Percentiles rank a stretch among this genome's conserved stretches.
phyloP scores from a whole-genome alignment of 1,284 basidiomycete genomes.

The Microbotryum silenes-acaulis region DNA sequence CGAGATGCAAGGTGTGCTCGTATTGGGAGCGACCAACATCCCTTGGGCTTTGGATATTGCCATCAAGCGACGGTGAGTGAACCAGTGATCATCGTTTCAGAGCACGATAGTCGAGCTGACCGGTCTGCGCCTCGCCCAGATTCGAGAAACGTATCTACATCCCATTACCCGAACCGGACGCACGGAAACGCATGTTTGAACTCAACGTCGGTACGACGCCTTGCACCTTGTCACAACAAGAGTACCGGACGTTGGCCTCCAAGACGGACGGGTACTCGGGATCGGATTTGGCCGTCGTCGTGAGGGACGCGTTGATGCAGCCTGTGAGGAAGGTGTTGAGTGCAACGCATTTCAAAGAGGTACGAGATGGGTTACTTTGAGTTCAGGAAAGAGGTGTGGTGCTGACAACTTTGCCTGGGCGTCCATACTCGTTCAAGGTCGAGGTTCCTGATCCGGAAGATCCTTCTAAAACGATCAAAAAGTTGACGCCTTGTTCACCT shows the following conservation, averaged over 20 bases:
- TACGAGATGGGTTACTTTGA: conserved; percentile 22
- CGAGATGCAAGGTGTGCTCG: conserved; percentile 93
- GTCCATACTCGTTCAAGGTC: conserved; percentile 36
- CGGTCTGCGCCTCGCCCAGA: conserved; percentile 3
- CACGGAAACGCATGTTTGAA: conserved; percentile 92
- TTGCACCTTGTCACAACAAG: conserved; percentile 67
- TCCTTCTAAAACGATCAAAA: conserved; percentile 50
- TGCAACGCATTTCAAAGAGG: conserved; percentile 86
- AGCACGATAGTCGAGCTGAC: not conserved
- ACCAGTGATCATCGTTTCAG: not conserved
- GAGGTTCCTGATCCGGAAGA: conserved; percentile 41
- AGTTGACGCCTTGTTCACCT: conserved; percentile 84
- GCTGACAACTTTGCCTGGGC: not conserved
- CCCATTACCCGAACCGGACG: conserved; percentile 86
- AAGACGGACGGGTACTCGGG: conserved; percentile 86
- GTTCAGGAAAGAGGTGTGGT: not conserved
- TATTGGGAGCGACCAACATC: conserved; percentile 97
- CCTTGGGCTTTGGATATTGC: conserved; percentile 96
- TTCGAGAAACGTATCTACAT: conserved; percentile 94
- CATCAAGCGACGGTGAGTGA: conserved; percentile 78
- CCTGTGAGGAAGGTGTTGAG: conserved; percentile 92
- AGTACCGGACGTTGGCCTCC: conserved; percentile 74
- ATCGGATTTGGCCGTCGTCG: conserved; percentile 89
- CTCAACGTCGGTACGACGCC: conserved; percentile 91
- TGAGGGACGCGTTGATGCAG: conserved; percentile 97